Conservation (phyloP, 1,139 yeast species). For the Kodamaea arcana region DNA sequence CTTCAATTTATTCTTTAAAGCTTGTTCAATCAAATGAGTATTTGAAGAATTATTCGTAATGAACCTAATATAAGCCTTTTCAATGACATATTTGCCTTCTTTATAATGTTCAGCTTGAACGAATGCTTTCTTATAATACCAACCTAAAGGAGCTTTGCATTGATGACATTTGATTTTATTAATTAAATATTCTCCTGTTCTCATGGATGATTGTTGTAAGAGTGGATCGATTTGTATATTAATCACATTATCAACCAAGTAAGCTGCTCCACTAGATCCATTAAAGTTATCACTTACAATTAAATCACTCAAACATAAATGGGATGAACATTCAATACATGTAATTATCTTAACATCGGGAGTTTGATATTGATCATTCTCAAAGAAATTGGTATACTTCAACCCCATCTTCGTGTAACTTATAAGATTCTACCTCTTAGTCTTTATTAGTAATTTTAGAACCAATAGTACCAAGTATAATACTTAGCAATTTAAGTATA, state of each 20-base stretch:
- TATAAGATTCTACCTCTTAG: no score
- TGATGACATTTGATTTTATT: constrained; percentile 64
- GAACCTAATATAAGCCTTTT: constrained; percentile 29
- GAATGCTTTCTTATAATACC: constrained; percentile 70
- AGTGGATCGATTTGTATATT: constrained; percentile 33
- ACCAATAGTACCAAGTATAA: no score
- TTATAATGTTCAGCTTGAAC: constrained; percentile 59
- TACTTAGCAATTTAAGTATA: no score
- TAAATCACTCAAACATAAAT: constrained; percentile 45
- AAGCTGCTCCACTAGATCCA: constrained; percentile 53
- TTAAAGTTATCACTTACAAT: constrained; percentile 48
- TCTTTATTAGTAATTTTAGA: no score
- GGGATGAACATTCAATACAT: constrained; percentile 51
- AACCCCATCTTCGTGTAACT: constrained; percentile 40
- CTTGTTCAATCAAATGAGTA: constrained; percentile 25
- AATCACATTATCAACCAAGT: constrained; percentile 46
- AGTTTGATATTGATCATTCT: constrained; percentile 28
- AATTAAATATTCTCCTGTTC: constrained; percentile 67
- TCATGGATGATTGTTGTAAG: constrained; percentile 47
- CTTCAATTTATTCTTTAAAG: constrained; percentile 24
- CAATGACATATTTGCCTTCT: constrained; percentile 76
- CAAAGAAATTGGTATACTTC: constrained; percentile 37
- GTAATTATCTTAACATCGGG: constrained; percentile 41
- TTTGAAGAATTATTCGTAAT: constrained; percentile 14
- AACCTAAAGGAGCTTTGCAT: constrained; percentile 62